Base-by-base conservation (phyloP, 139 green algal species). In the Pleodorina starrii region DNA sequence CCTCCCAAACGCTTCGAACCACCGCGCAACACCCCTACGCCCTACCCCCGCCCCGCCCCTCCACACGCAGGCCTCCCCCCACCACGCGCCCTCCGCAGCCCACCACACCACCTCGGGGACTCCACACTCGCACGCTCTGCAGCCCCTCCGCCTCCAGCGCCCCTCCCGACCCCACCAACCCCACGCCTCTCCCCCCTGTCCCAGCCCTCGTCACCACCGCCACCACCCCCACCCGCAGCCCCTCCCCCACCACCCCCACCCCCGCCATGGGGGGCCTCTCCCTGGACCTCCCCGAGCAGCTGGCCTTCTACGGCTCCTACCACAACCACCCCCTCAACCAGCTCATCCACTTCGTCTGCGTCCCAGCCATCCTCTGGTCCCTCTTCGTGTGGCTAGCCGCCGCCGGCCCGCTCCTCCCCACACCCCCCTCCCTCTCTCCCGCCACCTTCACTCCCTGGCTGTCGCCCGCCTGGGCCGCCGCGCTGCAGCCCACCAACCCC, bases 341-440 rank as follows among this genome's bases (percentile, higher is more conserved):
- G 90, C 86, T 95, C 36, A 97, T 98, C 11, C 96, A 98, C 82
- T 96, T 97, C 71, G 48, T 98, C 9, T 98, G 96, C 85, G 96
- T 98, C 25, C 96, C 96, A 0, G 42, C 79, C 51, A 95, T 98
- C 42, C 32, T 97, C 5, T 98, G 95, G 96, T 93, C 90, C 1
- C 43, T 91, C 0, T 63, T 85, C 6, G 96, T 98, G 2, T 96
- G 95, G 94, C 77, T 96, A 7, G 86, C 93, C 6, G 92, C 93
- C 59, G 90, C 91, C 0, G 93, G 94, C 36, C 88, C 93, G 10
- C 25, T 95, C 0, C 29, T 90, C 14, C 63, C 77, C 27, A 32
- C 92, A 1, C 35, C 86, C 5, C 81, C 91, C 5, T n/a, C n/a
- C n/a, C n/a, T n/a, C n/a, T n/a, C 25, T 63, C 17, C 27, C 27